Evolutionary conservation across 331 rosid species (phyloP).

Genomic region (Stylosanthes scabra): DNA sequence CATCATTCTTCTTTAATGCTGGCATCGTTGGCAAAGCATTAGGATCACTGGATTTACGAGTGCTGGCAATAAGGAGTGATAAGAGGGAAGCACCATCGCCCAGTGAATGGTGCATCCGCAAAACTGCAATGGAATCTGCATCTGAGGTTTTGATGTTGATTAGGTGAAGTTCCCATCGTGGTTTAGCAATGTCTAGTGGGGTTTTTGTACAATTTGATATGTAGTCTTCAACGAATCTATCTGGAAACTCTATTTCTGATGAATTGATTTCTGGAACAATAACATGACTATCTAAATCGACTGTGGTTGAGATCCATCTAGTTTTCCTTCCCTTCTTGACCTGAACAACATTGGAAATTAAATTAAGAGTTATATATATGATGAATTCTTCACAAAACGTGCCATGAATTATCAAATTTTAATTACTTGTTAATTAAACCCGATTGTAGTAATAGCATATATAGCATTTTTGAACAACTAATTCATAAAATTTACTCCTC

Average conservation of each 20-base stretch:
- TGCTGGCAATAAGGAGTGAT: conserved; percentile 72
- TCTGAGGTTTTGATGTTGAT: conserved; percentile 63
- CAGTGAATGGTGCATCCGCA: conserved; percentile 70
- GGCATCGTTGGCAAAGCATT: conserved; percentile 58
- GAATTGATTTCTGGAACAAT: conserved; percentile 50
- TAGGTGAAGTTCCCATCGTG: conserved; percentile 75
- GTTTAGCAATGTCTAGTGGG: conserved; percentile 61
- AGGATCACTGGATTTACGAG: conserved; percentile 59
- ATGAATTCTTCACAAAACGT: no score
- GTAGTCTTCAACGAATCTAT: conserved; percentile 61
- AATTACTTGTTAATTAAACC: no score
- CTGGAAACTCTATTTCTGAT: conserved; percentile 42
- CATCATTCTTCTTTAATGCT: not conserved
- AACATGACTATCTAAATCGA: conserved; percentile 66
- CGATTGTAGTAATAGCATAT: no score
- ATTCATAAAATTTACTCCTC: no score
- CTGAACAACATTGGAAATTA: not conserved
- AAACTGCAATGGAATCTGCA: conserved; percentile 56
- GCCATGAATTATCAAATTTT: no score
- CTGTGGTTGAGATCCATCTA: conserved; percentile 51
- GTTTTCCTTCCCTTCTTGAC: conserved; percentile 27
- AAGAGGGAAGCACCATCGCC: conserved; percentile 84
- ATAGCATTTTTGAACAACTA: no score
- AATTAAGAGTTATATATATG: no score
- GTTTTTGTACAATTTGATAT: conserved; percentile 57